A percentile compares a stretch with the other conserved stretches of the same genome.
These are phyloP conservation scores for Dictyostelium intermedium DNA, from an alignment of 78 protist species.

Conservation along the genomic window DNA sequence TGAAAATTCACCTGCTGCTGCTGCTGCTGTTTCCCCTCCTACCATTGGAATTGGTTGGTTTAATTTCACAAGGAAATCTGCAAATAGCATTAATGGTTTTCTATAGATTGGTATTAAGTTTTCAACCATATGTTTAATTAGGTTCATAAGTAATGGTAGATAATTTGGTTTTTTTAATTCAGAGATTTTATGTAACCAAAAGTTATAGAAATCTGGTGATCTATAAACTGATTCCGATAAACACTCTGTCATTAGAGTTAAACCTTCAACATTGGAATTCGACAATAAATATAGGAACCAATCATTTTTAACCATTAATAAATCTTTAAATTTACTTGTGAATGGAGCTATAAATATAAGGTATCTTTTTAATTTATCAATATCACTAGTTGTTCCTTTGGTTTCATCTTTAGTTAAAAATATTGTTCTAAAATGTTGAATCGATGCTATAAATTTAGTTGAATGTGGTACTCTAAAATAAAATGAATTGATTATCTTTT, in stretches of 20 bases:
- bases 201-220: background rate
- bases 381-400: background rate
- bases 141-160: background rate
- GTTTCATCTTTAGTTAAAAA: background rate
- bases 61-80: background rate
- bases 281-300: background rate
- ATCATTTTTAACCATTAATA: background rate
- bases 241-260: background rate
- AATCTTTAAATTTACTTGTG: background rate
- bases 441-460: background rate
- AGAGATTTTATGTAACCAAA: background rate
- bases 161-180: background rate
- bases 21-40: too few species aligned
- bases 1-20: too few species aligned
- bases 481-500: background rate
- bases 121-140: background rate
- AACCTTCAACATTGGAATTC: background rate
- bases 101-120: background rate
- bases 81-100: background rate
- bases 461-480: background rate
- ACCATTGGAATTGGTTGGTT: background rate
- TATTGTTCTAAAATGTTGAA: background rate
- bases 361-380: background rate
- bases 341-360: background rate
- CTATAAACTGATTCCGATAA: background rate